These are phyloP conservation scores for Cerioporus squamosus DNA, from an alignment of 1,284 basidiomycete genomes.

Conservation along the genomic window DNA sequence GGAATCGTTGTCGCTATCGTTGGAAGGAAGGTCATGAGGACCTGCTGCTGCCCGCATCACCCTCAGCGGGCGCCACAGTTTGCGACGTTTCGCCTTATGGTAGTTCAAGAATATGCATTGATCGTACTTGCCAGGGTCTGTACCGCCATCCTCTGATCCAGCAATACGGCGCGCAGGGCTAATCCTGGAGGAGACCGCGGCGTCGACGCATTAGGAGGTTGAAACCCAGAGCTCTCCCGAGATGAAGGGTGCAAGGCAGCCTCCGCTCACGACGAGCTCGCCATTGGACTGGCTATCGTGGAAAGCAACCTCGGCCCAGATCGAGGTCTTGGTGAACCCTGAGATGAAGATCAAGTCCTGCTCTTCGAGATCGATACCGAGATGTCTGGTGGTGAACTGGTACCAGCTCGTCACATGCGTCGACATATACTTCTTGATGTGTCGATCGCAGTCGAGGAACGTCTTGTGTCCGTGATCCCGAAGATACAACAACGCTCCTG, in stretches of 20 bases:
- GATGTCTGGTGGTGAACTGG: neutral
- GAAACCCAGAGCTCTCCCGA: neutral
- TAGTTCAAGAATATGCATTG: conserved; percentile 9
- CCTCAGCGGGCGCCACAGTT: neutral
- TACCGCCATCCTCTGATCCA: neutral
- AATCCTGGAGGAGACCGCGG: neutral
- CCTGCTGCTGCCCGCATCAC: conserved; percentile 3
- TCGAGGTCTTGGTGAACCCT: conserved; percentile 18
- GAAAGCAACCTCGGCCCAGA: conserved; percentile 16
- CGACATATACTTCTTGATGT: conserved; percentile 4
- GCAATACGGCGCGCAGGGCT: neutral
- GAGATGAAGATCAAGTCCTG: conserved; percentile 21
- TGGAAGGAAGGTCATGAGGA: neutral
- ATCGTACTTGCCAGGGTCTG: neutral
- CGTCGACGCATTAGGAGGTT: neutral
- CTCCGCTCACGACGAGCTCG: neutral
- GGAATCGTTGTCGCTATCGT: neutral
- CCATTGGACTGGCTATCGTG: neutral
- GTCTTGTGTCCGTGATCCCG: neutral
- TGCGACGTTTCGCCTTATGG: conserved; percentile 1
- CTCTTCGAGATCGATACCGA: neutral
- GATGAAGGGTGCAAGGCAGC: neutral
- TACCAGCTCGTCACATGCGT: neutral
- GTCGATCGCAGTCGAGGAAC: neutral
- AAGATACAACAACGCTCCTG: conserved; percentile 6